Evolutionary conservation across 2,329 filamentous ascomycete genomes (phyloP).

Genomic region (Chrysosporium keratinophilum): DNA sequence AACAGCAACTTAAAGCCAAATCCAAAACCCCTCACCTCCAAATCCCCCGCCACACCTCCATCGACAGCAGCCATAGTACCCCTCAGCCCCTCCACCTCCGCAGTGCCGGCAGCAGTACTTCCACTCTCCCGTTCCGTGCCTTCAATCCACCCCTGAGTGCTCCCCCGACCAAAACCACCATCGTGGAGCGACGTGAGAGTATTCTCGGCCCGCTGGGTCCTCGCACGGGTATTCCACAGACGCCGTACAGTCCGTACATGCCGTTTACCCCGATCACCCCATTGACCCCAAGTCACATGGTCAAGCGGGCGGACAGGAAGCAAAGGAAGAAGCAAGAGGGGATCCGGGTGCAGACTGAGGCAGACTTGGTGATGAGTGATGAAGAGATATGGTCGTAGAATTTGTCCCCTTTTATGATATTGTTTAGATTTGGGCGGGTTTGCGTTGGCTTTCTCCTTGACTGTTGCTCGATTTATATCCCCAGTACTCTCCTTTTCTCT

Average conservation of each 20-base stretch:
- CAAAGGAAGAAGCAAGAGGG: slow-evolving; percentile 35
- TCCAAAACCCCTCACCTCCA: not conserved
- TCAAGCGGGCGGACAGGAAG: slow-evolving; percentile 37
- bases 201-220: slow-evolving; percentile 29
- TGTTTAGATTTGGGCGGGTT: no score
- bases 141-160: slow-evolving; percentile 35
- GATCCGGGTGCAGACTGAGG: slow-evolving; percentile 36
- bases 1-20: slow-evolving; percentile 13
- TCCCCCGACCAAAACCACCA: slow-evolving; percentile 41
- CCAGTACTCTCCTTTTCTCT: no score
- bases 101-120: slow-evolving; percentile 24
- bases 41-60: slow-evolving; percentile 7
- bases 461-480: no score
- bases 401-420: no score
- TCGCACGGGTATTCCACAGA: slow-evolving; percentile 37
- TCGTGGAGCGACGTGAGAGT: slow-evolving; percentile 35
- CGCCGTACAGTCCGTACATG: slow-evolving; percentile 43
- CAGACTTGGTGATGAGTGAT: slow-evolving; percentile 39
- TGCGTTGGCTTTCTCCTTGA: no score
- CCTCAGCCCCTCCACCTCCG: slow-evolving; percentile 27
- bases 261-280: slow-evolving; percentile 42
- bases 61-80: slow-evolving; percentile 13
- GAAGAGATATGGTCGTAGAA: slow-evolving; percentile 34
- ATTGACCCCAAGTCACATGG: slow-evolving; percentile 38
- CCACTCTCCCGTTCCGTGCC: slow-evolving; percentile 36